Base-by-base conservation (phyloP, 108 stramenopile genomes). In the Ochromonas danica region DNA sequence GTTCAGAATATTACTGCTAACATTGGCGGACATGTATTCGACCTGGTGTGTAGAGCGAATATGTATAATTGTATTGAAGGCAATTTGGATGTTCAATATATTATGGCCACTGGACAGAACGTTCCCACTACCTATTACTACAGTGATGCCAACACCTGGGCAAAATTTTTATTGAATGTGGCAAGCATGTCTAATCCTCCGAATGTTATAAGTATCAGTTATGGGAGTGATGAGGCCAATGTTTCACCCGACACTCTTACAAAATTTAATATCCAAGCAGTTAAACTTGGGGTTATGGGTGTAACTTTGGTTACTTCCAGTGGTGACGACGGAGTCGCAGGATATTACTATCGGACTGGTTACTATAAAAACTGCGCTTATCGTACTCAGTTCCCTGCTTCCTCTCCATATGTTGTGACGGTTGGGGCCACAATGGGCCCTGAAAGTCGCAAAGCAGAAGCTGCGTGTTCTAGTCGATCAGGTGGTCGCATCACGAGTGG, bases 71-170 rank as follows among this genome's bases (percentile, higher is more conserved):
- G 63, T 25, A 25, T 3, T 36, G 63, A 67, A 36, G 63, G 14
- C 3, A 67, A 67, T 36, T 33, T 67, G 17, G 63, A 67, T 36
- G 35, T 67, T 10, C 63, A 67, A 36, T 67, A 67, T 36, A 67
- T 67, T 10, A 67, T 67, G 63, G 63, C 14, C 25, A 36, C 25
- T 28, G 63, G 14, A 36, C 63, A 67, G 31, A 67, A 67, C 31
- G 31, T 33, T 28, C 27, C 6, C 17, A 67, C 63, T 6, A 67
- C 63, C 17, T 67, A 35, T 36, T 67, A 67, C 31, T 67, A 67
- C 31, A 67, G 14, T 6, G 63, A 67, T 25, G 17, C 22, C 22
- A 22, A 14, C 22, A 51, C 45, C 6, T 67, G 63, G 63, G 35
- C 25, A 36, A 25, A 36, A 10, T 67, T 22, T 6, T 3, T 67